phyloP scores from a whole-genome alignment of 176 grass and related monocot genomes.

The Lolium rigidum region DNA sequence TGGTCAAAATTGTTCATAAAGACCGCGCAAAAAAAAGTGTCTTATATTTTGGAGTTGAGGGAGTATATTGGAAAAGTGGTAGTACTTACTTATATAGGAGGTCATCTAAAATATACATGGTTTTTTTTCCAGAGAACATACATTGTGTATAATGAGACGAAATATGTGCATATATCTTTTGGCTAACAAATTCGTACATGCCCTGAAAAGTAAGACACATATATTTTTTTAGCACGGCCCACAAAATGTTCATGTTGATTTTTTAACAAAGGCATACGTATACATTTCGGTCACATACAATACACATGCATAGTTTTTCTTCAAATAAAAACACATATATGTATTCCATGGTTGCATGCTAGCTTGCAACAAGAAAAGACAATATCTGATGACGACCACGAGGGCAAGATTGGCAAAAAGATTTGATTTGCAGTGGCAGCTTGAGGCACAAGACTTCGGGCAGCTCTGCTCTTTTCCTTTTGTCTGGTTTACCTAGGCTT shows the following conservation, averaged over 20 bases:
- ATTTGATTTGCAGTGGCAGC: slow-evolving; percentile 2
- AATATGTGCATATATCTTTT: not conserved
- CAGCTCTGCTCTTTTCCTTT: slow-evolving; percentile 9
- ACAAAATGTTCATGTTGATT: not conserved
- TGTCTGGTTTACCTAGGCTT: slow-evolving; percentile 26
- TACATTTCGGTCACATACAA: not conserved
- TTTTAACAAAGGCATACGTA: not conserved
- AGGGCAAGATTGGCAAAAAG: slow-evolving; percentile 31
- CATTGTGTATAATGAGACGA: not conserved
- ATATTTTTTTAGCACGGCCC: not conserved
- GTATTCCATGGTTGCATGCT: not conserved
- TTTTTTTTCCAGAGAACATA: too few relatives aligned
- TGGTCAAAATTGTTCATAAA: too few relatives aligned
- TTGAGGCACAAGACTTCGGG: slow-evolving; percentile 39
- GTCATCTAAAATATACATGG: too few relatives aligned
- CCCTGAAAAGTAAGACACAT: not conserved
- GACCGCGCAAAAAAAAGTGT: too few relatives aligned
- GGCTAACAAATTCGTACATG: not conserved
- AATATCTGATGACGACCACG: slow-evolving; percentile 41
- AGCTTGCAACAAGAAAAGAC: slow-evolving; percentile 51
- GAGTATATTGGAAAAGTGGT: too few relatives aligned
- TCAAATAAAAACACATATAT: not conserved
- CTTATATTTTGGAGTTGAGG: too few relatives aligned
- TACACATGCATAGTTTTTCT: not conserved
- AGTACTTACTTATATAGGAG: too few relatives aligned